Evolutionary conservation across 148 eudicot species (phyloP).

Genomic region (Nepenthes mirabilis): DNA sequence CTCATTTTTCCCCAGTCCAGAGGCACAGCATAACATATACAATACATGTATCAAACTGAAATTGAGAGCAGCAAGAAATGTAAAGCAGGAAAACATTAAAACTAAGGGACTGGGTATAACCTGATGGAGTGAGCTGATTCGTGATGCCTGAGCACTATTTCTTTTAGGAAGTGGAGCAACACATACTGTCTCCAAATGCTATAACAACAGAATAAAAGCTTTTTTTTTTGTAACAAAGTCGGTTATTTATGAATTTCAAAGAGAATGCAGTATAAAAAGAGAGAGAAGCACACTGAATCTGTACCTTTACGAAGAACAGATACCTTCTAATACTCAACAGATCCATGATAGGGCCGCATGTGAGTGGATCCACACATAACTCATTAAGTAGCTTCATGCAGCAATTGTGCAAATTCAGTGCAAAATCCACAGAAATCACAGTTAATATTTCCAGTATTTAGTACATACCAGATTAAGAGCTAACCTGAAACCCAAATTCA

Average conservation of each 20-base stretch:
- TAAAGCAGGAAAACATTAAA: not conserved
- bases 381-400: conserved; percentile 78
- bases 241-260: not conserved
- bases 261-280: not conserved
- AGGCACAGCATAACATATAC: too few species aligned
- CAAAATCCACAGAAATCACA: not conserved
- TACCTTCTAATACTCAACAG: conserved; percentile 69
- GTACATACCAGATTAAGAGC: not conserved
- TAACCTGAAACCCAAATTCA: conserved; percentile 96
- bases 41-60: too few species aligned
- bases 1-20: too few species aligned
- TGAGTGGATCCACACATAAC: conserved; percentile 75
- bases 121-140: conserved; percentile 97
- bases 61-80: not conserved
- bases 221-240: not conserved
- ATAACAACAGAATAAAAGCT: conserved; percentile 9
- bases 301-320: conserved; percentile 81
- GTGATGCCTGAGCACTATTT: conserved; percentile 56
- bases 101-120: conserved; percentile 15
- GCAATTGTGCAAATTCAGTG: conserved; percentile 3
- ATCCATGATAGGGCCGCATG: conserved; percentile 79
- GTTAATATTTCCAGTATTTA: not conserved
- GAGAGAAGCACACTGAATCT: not conserved
- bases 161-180: conserved; percentile 83
- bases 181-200: conserved; percentile 82